A percentile compares a stretch with the other conserved stretches of the same genome.
Evolutionary conservation across 208 protist species (phyloP).

Genomic region (Crithidia acanthocephali): DNA sequence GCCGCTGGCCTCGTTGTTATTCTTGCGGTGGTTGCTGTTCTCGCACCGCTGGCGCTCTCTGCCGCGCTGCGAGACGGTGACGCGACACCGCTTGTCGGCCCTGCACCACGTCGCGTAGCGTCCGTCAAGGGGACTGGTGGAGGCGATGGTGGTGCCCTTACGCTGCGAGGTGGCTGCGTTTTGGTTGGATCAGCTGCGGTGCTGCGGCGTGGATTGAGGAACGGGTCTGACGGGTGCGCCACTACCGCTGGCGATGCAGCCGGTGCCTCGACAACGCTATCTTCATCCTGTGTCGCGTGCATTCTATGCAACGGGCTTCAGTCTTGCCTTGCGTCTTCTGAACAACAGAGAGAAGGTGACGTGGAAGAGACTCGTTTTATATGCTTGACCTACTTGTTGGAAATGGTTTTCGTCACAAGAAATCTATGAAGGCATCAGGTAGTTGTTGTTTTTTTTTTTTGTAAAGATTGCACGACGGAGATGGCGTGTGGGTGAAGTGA

Average conservation of each 20-base stretch:
- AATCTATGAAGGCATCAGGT: too few species aligned
- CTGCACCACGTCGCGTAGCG: too few species aligned
- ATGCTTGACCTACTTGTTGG: too few species aligned
- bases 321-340: background rate
- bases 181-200: background rate
- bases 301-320: background rate
- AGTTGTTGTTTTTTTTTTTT: too few species aligned
- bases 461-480: too few species aligned
- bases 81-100: too few species aligned
- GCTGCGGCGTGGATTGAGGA: constrained; percentile 24
- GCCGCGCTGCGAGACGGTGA: too few species aligned
- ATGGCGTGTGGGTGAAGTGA: too few species aligned
- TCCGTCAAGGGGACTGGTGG: background rate
- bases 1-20: background rate
- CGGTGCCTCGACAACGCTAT: constrained; percentile 3
- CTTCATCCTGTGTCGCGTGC: background rate
- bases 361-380: too few species aligned
- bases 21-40: too few species aligned
- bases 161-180: background rate
- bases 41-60: background rate
- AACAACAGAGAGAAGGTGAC: too few species aligned
- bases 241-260: background rate
- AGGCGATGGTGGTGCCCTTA: background rate
- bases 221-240: constrained; percentile 20
- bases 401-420: too few species aligned